These are phyloP conservation scores for Nectriaceae sp. DNA, from an alignment of 2,329 filamentous ascomycete genomes.

Conservation along the genomic window DNA sequence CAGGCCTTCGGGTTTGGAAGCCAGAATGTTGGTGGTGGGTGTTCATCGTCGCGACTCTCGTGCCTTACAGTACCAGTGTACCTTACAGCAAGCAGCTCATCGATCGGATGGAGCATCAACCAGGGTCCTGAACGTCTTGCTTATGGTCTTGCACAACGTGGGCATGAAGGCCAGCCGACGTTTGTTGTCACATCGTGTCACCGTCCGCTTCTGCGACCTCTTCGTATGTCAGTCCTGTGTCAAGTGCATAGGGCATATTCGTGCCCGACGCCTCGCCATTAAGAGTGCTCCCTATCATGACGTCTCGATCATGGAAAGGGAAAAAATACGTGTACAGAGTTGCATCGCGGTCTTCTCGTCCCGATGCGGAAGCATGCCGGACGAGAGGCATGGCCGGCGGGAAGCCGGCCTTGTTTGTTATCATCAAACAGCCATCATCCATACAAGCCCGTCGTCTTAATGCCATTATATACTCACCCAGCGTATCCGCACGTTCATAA, in stretches of 20 bases:
- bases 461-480: too few relatives aligned
- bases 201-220: slow-evolving; percentile 1
- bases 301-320: not conserved
- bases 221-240: not conserved
- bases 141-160: not conserved
- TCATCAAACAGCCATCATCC: too few relatives aligned
- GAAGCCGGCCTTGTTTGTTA: not conserved
- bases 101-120: not conserved
- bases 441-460: too few relatives aligned
- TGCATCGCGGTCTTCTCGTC: not conserved
- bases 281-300: not conserved
- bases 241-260: not conserved
- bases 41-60: not conserved
- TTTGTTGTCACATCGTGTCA: not conserved
- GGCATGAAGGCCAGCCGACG: not conserved
- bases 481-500: too few relatives aligned
- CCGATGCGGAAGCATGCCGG: not conserved
- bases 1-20: not conserved
- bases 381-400: not conserved
- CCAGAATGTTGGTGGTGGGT: not conserved
- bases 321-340: not conserved
- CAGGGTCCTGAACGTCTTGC: not conserved
- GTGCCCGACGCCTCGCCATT: not conserved
- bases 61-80: not conserved
- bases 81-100: not conserved